phyloP scores from a whole-genome alignment of 2,329 filamentous ascomycete genomes.

The Colletotrichum costaricense region DNA sequence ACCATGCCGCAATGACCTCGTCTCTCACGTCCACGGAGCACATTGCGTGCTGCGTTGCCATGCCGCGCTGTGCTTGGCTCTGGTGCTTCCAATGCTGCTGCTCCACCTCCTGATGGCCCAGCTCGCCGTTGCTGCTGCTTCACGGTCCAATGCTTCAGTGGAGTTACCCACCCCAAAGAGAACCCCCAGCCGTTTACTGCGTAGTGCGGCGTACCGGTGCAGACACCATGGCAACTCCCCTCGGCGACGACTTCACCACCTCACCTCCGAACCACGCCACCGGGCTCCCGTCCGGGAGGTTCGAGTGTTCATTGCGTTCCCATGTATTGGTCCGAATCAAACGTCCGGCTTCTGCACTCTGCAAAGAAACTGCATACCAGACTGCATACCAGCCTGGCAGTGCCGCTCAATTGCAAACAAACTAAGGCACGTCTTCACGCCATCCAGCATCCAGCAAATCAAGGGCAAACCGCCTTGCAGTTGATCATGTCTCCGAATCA shows the following conservation, averaged over 20 bases:
- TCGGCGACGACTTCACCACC: slow-evolving; percentile 10
- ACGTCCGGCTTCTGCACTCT: slow-evolving; percentile 28
- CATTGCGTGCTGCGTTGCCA: slow-evolving; percentile 1
- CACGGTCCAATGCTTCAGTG: not conserved
- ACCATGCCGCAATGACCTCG: slow-evolving; percentile 13
- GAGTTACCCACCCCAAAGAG: not conserved
- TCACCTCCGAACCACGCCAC: slow-evolving; percentile 33
- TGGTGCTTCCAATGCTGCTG: slow-evolving; percentile 5
- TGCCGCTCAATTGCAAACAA: slow-evolving; percentile 22
- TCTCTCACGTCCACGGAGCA: slow-evolving; percentile 4
- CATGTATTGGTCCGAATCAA: slow-evolving; percentile 28
- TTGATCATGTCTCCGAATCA: slow-evolving; percentile 13
- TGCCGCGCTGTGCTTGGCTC: not conserved
- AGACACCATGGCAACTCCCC: not conserved
- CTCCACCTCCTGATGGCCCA: not conserved
- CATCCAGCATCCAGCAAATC: not conserved
- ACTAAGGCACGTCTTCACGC: slow-evolving; percentile 2
- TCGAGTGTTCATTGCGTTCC: slow-evolving; percentile 35
- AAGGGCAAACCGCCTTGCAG: slow-evolving; percentile 2
- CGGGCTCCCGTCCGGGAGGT: slow-evolving; percentile 32
- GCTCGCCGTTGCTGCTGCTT: not conserved
- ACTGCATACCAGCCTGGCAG: slow-evolving; percentile 17
- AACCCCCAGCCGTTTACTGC: not conserved
- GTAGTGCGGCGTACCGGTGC: slow-evolving; percentile 7
- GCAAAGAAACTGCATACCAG: slow-evolving; percentile 13